phyloP scores from a whole-genome alignment of 2,329 filamentous ascomycete species.

The Pleurostoma richardsiae region DNA sequence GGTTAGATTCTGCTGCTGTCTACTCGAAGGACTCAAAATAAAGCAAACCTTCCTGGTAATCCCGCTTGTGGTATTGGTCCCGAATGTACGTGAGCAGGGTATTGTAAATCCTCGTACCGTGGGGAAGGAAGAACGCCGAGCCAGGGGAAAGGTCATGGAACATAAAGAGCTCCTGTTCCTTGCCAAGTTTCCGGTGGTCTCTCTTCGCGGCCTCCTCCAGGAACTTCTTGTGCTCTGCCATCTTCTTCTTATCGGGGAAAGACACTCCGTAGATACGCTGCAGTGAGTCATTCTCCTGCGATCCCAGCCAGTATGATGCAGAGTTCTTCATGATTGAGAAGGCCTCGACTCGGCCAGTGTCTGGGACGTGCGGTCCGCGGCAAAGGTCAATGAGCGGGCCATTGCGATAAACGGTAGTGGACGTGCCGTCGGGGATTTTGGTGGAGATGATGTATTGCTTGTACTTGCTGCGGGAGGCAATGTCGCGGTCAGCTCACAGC shows the following conservation, averaged over 20 bases:
- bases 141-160: conserved; percentile 94
- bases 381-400: conserved; percentile 94
- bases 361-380: conserved; percentile 88
- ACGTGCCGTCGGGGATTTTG: conserved; percentile 83
- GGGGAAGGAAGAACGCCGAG: conserved; percentile 85
- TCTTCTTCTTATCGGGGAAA: conserved; percentile 90
- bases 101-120: conserved; percentile 92
- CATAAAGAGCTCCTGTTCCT: conserved; percentile 96
- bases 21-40: too few species aligned
- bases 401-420: conserved; percentile 90
- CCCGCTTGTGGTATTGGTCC: conserved; percentile 86
- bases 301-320: conserved; percentile 80
- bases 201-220: conserved; percentile 97
- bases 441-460: conserved; percentile 97
- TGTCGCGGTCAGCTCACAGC: too few species aligned
- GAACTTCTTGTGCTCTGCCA: conserved; percentile 90
- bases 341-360: conserved; percentile 89
- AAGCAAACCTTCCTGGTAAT: conserved; percentile 65
- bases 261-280: conserved; percentile 96
- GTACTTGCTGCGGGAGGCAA: conserved; percentile 55
- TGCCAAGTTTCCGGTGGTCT: conserved; percentile 89
- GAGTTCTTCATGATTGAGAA: conserved; percentile 82
- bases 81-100: conserved; percentile 76
- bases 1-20: too few species aligned
- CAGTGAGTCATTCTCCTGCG: conserved; percentile 88